Base-by-base conservation (phyloP, 2,329 filamentous ascomycete species). In the Colletotrichum tropicicola region DNA sequence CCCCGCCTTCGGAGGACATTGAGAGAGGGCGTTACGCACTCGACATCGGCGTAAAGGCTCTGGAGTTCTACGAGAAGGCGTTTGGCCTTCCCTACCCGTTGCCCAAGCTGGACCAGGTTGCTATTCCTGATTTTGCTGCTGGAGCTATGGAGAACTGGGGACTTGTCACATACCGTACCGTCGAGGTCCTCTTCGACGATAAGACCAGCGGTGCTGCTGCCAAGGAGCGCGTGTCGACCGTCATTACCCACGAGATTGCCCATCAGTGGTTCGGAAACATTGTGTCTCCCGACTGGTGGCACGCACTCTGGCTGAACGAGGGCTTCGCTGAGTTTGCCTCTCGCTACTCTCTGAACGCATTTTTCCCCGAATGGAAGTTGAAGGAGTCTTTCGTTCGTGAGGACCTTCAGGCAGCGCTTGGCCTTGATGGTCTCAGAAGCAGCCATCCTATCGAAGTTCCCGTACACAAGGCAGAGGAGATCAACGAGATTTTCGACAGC, bases 211-310 rank as follows among this genome's bases (percentile, higher is more conserved):
- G 94, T 73, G 94, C 95, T 19, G 91, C 91, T 37, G 93, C 91
- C 66, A 98, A 97, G 82, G 92, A 98, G 82, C 90, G 94, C 39
- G 92, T 98, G 58, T 95, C 95, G 55, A 95, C 98, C 78, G 93
- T 96, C 41, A 95, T 98, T 27, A 94, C 98, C 84, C 95, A 98
- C 81, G 95, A 98, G 78, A 84, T 98, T 75, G 95, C 95, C 41
- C 95, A 98, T 80, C 95, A 98, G 79, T 98, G 95, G 95, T 98
- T 98, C 74, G 95, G 95, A 68, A 98, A 98, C 81, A 82, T 98
- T 56, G 95, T 98, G 27, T 98, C 95, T 56, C 98, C 98, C 94
- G 94, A 97, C 78, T 98, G 97, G 85, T 98, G 95, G 95, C 94
- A 98, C 78, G 95, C 94, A 58, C 83, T 98, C 7, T 98, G 95